A percentile compares a stretch with the other conserved stretches of the same genome.
Conservation (phyloP, 257 asterid genomes). For the Leptodermis oblonga region DNA sequence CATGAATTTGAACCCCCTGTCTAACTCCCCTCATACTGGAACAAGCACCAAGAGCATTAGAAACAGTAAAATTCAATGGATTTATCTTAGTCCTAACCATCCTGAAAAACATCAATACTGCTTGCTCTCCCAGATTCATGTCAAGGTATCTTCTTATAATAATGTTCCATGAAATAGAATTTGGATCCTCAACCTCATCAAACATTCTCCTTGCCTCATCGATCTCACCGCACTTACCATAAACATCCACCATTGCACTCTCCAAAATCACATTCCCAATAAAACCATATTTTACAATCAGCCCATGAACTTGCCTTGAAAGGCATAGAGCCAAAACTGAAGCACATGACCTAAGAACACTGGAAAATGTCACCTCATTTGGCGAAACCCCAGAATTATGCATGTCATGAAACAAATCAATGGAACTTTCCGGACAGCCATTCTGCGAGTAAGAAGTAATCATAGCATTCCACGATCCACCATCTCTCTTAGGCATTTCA, state of each 20-base stretch:
- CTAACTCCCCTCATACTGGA: constrained; percentile 38
- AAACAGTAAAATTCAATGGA: constrained; percentile 68
- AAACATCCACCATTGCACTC: constrained; percentile 74
- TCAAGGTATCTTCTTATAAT: constrained; percentile 80
- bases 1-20: constrained; percentile 69
- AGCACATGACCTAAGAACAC: constrained; percentile 59
- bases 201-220: constrained; percentile 71
- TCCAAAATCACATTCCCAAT: constrained; percentile 64
- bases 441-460: constrained; percentile 57
- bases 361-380: constrained; percentile 72
- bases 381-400: constrained; percentile 48
- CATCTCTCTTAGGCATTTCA: constrained; percentile 67
- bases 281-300: constrained; percentile 62
- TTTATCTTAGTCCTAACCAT: constrained; percentile 46
- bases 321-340: constrained; percentile 40
- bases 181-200: constrained; percentile 61
- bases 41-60: constrained; percentile 75
- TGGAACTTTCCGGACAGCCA: constrained; percentile 34
- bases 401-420: constrained; percentile 51
- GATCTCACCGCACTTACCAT: constrained; percentile 69
- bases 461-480: constrained; percentile 88
- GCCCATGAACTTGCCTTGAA: constrained; percentile 64
- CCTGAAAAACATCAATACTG: constrained; percentile 46
- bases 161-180: constrained; percentile 78
- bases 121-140: constrained; percentile 50